phyloP scores from a whole-genome alignment of 257 asterid species.

The Leonotis leonurus region DNA sequence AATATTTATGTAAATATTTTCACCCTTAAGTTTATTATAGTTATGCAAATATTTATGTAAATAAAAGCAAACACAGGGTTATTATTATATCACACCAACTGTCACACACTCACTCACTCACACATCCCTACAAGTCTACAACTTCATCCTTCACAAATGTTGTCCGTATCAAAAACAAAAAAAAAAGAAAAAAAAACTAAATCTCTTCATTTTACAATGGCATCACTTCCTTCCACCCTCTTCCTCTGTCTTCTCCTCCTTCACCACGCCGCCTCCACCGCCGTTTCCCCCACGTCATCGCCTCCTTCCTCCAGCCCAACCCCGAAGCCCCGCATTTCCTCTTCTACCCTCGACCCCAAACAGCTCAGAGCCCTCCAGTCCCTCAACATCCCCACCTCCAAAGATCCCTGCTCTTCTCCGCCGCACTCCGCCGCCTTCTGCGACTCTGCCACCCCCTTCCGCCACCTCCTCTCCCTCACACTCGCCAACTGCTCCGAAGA shows the following conservation, averaged over 20 bases:
- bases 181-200: no score
- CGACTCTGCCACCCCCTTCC: constrained; percentile 64
- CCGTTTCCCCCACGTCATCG: constrained; percentile 20
- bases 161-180: no score
- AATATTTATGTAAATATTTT: not conserved
- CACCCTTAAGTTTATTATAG: not conserved
- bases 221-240: constrained; percentile 18
- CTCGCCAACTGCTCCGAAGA: constrained; percentile 81
- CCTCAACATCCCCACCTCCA: constrained; percentile 55
- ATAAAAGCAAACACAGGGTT: constrained; percentile 22
- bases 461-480: constrained; percentile 74
- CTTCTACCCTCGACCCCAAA: constrained; percentile 71
- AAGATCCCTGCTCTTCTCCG: constrained; percentile 60
- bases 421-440: constrained; percentile 49
- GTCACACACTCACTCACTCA: constrained; percentile 7
- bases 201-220: constrained; percentile 4
- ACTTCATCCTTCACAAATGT: not conserved
- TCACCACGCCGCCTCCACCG: constrained; percentile 24
- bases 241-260: constrained; percentile 22
- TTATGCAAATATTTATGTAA: constrained; percentile 11
- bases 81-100: constrained; percentile 24
- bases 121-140: not conserved
- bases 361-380: constrained; percentile 80
- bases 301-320: constrained; percentile 23
- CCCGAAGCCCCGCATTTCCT: constrained; percentile 23